Base-by-base conservation (phyloP, 805 yeast genomes). In the Saccharomycopsis babjevae region DNA sequence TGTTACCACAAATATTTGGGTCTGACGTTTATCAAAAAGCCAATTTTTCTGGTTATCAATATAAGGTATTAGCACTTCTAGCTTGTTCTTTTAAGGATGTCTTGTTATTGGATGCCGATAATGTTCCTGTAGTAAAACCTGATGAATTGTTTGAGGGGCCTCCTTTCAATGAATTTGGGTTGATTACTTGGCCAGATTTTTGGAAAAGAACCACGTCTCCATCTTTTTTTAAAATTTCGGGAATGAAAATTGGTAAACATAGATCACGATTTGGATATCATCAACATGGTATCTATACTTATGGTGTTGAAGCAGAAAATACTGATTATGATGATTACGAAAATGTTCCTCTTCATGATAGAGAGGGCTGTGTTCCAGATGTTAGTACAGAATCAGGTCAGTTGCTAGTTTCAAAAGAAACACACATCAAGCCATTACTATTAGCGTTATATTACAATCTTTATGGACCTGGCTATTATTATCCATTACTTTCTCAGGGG, bases 21-120 rank as follows among this genome's bases (percentile, higher is more conserved):
- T 72, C 78, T 20, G 75, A 75, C 1, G 80, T 83, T 5, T 71
- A 79, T 68, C 67, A 73, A 46, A 74, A 76, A 65, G 84, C 85
- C 64, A 75, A 75, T 40, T 79, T 86, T 60, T 76, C 77, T 58
- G 85, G 83, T 11, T 86, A 84, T 69, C 91, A 86, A 65, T 82
- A 80, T 68, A 87, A 86, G 69, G 81, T 85, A 0, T 75, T 87
- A 63, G 88, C 93, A 0, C 68, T 88, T 57, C 75, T 88, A 60
- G 86, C 86, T 18, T 86, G 92, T 1, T 79, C 85, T 43, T 88
- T 88, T 70, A 88, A 88, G 66, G 83, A 86, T 66, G 87, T 86
- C n/a, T 76, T 86, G 64, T 73, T 87, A 55, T 71, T 86, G 66
- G 96, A 88, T 67, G 80, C 89, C 46, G 94, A 88, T 70, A 83